Percentiles rank a stretch among this genome's conserved stretches.
These are phyloP conservation scores for Pseudovirgaria hyperparasitica DNA, from an alignment of 2,329 filamentous ascomycete species.

Conservation along the genomic window DNA sequence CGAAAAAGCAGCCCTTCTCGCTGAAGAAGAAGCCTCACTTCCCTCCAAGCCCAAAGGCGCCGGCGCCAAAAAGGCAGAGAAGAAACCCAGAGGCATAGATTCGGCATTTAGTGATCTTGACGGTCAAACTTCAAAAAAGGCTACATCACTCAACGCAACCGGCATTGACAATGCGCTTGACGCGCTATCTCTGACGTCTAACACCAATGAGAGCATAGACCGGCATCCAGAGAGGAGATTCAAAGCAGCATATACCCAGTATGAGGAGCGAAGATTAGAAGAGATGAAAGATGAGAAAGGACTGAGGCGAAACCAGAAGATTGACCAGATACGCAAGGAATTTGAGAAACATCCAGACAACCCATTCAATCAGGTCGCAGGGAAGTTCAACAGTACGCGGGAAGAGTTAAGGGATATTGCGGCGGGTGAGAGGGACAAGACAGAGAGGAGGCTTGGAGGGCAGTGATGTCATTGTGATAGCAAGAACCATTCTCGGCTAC, in stretches of 20 bases:
- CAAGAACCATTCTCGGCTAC: too few species aligned
- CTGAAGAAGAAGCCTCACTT: constrained; percentile 65
- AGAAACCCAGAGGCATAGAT: constrained; percentile 52
- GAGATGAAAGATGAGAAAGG: constrained; percentile 83
- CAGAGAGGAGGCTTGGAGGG: constrained; percentile 59
- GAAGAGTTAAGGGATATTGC: constrained; percentile 60
- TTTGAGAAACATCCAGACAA: constrained; percentile 93
- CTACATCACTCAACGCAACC: constrained; percentile 58
- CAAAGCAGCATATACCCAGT: constrained; percentile 74
- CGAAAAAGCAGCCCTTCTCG: constrained; percentile 70
- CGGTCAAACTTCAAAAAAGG: constrained; percentile 26
- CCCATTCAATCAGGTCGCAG: constrained; percentile 78
- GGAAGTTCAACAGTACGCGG: constrained; percentile 62
- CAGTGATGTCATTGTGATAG: too few species aligned
- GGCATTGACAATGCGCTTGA: constrained; percentile 93
- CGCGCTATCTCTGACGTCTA: constrained; percentile 57
- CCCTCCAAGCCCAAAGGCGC: constrained; percentile 53
- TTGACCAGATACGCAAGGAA: constrained; percentile 75
- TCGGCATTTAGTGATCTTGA: constrained; percentile 34
- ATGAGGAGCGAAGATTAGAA: constrained; percentile 64
- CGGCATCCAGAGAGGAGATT: constrained; percentile 77
- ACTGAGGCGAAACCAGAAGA: constrained; percentile 69
- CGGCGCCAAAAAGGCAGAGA: constrained; percentile 48
- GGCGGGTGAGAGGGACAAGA: constrained; percentile 56
- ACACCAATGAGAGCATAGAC: constrained; percentile 61